These are phyloP conservation scores for Gastrolobium bilobum DNA, from an alignment of 306 rosid species.

Conservation along the genomic window DNA sequence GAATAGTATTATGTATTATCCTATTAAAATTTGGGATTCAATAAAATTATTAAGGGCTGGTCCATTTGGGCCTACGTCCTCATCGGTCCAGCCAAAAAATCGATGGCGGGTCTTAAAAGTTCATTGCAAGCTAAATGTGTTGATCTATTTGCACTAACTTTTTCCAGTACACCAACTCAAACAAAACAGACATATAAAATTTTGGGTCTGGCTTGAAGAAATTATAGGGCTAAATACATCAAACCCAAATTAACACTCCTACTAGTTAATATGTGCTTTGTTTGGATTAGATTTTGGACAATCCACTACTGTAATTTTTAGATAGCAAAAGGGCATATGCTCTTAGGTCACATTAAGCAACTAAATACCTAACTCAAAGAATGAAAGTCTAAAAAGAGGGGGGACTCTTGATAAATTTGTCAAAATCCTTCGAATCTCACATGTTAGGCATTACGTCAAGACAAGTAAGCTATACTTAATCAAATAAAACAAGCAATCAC, in stretches of 20 bases:
- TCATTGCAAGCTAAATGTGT: too few relatives aligned
- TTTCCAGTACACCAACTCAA: too few relatives aligned
- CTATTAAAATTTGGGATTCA: background rate
- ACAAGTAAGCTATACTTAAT: too few relatives aligned
- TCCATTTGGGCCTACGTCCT: background rate
- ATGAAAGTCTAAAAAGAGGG: background rate
- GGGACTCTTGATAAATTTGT: background rate
- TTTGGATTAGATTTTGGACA: too few relatives aligned
- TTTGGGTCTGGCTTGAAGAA: background rate
- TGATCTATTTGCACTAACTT: too few relatives aligned
- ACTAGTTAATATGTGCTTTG: too few relatives aligned
- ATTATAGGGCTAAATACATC: background rate
- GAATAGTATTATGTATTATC: background rate
- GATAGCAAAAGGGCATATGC: background rate
- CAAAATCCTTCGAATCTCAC: constrained; percentile 9
- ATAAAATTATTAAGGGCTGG: background rate
- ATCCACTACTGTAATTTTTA: constrained; percentile 5
- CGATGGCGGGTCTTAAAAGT: too few relatives aligned
- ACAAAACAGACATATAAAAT: too few relatives aligned
- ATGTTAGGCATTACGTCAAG: background rate
- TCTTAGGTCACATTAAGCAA: constrained; percentile 14
- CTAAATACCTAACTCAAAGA: background rate
- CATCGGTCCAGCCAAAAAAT: background rate
- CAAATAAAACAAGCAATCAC: too few relatives aligned
- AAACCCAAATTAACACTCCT: constrained; percentile 4